These are phyloP conservation scores for Bolboschoenus planiculmis DNA, from an alignment of 176 grass and related monocot species.

Conservation along the genomic window DNA sequence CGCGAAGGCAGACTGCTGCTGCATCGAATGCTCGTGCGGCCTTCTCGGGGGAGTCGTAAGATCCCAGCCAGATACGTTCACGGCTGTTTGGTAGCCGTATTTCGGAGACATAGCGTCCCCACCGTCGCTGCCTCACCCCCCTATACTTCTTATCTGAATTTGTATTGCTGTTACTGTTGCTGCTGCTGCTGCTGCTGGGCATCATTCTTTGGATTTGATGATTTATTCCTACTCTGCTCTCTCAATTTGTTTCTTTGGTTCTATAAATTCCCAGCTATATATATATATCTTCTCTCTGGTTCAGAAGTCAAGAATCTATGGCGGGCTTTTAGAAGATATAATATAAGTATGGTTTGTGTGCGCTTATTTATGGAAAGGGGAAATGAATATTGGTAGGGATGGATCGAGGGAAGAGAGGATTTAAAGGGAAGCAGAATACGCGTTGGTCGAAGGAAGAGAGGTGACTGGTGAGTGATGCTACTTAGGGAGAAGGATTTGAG, in stretches of 20 bases:
- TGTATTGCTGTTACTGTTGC: background rate
- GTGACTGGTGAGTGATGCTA: background rate
- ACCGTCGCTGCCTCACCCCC: conserved; percentile 12
- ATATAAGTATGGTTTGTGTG: background rate
- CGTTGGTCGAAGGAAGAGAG: background rate
- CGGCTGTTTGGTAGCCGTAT: conserved; percentile 27
- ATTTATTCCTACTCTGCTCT: background rate
- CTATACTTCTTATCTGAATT: conserved; percentile 15
- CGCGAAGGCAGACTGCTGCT: conserved; percentile 17
- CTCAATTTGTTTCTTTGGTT: background rate
- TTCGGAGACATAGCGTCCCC: conserved; percentile 21
- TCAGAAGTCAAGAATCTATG: background rate
- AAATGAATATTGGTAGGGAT: background rate
- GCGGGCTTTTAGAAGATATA: background rate
- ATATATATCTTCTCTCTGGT: background rate
- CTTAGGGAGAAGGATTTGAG: background rate
- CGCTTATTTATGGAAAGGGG: background rate
- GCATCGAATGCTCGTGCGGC: conserved; percentile 24
- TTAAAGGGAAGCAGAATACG: background rate
- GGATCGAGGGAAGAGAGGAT: background rate
- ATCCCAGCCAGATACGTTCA: conserved; percentile 24
- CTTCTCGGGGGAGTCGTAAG: conserved; percentile 24
- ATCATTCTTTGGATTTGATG: background rate
- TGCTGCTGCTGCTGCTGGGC: background rate
- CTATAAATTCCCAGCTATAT: background rate